Evolutionary conservation across 495 filamentous ascomycete genomes (phyloP).

Genomic region (Talaromyces proteolyticus): DNA sequence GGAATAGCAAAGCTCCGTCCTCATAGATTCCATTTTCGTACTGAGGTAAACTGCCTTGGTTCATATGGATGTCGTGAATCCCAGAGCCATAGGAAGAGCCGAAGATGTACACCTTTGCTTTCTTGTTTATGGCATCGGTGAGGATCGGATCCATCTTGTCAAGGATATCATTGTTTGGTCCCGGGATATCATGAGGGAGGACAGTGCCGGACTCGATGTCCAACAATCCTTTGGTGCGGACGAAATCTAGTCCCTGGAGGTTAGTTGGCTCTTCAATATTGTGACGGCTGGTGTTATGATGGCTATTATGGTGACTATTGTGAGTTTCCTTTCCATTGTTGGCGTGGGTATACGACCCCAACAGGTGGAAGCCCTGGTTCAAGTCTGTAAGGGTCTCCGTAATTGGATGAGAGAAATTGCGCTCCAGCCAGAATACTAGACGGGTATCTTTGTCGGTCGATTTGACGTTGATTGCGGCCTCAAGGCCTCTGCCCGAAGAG

Average conservation of each 20-base stretch:
- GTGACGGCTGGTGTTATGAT: too few species aligned
- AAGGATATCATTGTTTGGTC: conserved; percentile 22
- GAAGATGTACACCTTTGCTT: conserved; percentile 23
- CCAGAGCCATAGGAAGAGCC: conserved; percentile 15
- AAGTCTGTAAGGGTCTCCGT: conserved; percentile 13
- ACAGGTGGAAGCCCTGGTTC: conserved; percentile 12
- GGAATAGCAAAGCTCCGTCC: conserved; percentile 27
- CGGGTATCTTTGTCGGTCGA: conserved; percentile 15
- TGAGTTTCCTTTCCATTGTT: too few species aligned
- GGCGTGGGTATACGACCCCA: too few species aligned
- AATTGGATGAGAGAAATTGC: conserved; percentile 15
- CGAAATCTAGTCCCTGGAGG: conserved; percentile 27
- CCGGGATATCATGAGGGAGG: conserved; percentile 17
- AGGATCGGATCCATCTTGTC: conserved; percentile 24
- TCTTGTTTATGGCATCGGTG: conserved; percentile 14
- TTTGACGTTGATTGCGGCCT: conserved; percentile 28
- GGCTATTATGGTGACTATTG: too few species aligned
- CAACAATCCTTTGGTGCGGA: conserved; percentile 21
- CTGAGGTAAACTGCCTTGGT: conserved; percentile 24
- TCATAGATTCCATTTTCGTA: conserved; percentile 26
- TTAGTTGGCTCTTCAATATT: background rate
- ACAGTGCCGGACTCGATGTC: conserved; percentile 15
- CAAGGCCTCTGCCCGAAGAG: too few species aligned
- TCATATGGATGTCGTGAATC: conserved; percentile 35
- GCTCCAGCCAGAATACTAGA: conserved; percentile 19